A percentile compares a stretch with the other conserved stretches of the same genome.
Conservation (phyloP, 2,329 filamentous ascomycete species). For the Botrytis pseudocinerea region DNA sequence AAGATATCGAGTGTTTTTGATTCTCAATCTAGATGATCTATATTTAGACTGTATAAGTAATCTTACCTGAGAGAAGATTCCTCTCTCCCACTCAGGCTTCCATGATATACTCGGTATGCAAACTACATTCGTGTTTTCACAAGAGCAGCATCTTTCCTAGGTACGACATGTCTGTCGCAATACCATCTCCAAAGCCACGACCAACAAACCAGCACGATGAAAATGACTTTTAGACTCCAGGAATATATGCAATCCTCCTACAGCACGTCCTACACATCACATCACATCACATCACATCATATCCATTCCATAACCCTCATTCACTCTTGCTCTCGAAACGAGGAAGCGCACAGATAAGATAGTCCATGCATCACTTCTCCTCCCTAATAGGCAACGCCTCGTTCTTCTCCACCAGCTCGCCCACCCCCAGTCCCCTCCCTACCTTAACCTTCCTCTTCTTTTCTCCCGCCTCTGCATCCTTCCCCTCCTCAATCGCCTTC, state of each 20-base stretch:
- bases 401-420: conserved; percentile 71
- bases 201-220: background rate
- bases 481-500: conserved; percentile 57
- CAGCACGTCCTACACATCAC: too few species aligned
- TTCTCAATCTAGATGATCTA: background rate
- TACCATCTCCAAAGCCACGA: background rate
- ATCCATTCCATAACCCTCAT: background rate
- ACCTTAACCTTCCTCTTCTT: conserved; percentile 84
- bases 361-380: background rate
- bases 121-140: background rate
- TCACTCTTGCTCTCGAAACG: background rate
- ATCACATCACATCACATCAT: background rate
- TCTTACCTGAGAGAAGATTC: background rate
- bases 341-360: background rate
- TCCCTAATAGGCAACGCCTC: conserved; percentile 44
- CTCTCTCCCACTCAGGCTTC: background rate
- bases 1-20: background rate
- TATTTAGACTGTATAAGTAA: background rate
- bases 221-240: conserved; percentile 17
- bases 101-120: background rate
- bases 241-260: background rate
- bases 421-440: conserved; percentile 76
- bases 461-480: conserved; percentile 62
- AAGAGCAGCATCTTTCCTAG: background rate
- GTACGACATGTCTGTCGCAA: background rate